Conservation (phyloP, 352 stramenopile genomes). For the Elongisporangium prolatum region DNA sequence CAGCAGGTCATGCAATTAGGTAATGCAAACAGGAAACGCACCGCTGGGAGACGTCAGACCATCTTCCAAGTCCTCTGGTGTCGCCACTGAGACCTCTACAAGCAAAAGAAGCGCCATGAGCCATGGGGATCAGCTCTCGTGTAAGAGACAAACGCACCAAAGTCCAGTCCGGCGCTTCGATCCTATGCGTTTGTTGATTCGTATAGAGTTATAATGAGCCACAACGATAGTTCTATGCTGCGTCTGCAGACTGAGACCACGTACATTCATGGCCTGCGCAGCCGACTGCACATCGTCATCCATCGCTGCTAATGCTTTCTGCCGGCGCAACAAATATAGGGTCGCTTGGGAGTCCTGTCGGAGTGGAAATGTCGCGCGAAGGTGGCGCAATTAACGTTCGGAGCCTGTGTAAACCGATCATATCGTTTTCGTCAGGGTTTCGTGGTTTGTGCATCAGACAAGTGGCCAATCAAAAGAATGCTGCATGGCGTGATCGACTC, state of each 20-base stretch:
- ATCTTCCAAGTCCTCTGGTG: conserved; percentile 67
- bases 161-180: conserved; percentile 59
- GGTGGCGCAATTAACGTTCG: background rate
- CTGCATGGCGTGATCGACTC: conserved; percentile 35
- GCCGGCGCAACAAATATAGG: background rate
- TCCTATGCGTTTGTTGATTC: conserved; percentile 45
- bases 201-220: conserved; percentile 6
- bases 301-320: conserved; percentile 12
- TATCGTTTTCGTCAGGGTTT: background rate
- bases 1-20: background rate
- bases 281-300: conserved; percentile 42
- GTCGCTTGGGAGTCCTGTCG: background rate
- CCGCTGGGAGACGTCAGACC: conserved; percentile 74
- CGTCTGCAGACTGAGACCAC: conserved; percentile 3
- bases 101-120: background rate
- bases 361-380: too few relatives aligned
- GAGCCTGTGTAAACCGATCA: background rate
- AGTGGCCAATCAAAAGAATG: conserved; percentile 2
- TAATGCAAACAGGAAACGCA: conserved; percentile 1
- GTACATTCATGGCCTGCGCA: conserved; percentile 48
- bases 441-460: background rate
- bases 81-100: conserved; percentile 72
- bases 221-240: background rate
- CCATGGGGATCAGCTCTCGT: background rate
- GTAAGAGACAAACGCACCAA: conserved; percentile 31